phyloP scores from a whole-genome alignment of 768 basidiomycete species.

The Coprinopsis marcescibilis region DNA sequence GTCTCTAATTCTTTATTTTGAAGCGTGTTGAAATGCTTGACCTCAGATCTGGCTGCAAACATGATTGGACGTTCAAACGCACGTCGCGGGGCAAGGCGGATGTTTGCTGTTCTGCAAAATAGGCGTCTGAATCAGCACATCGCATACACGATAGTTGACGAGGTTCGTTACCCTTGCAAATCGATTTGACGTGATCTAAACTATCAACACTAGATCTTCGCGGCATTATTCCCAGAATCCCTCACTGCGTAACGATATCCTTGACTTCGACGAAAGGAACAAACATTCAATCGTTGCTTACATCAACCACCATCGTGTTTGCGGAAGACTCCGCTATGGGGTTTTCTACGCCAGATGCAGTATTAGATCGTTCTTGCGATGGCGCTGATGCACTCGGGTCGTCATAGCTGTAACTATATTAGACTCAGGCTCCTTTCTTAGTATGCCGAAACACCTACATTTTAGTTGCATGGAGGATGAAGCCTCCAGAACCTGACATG shows the following conservation, averaged over 20 bases:
- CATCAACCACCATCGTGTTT: constrained; percentile 8
- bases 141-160: constrained; percentile 81
- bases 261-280: neutral
- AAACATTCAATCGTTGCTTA: neutral
- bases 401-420: too few relatives aligned
- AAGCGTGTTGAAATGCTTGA: constrained; percentile 2
- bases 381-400: too few relatives aligned
- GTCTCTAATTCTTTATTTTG: neutral
- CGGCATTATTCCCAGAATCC: constrained; percentile 55
- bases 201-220: constrained; percentile 39
- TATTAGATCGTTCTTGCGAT: too few relatives aligned
- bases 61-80: constrained; percentile 99
- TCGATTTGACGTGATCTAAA: neutral
- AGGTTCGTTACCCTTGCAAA: constrained; percentile 44
- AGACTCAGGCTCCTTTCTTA: too few relatives aligned
- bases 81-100: constrained; percentile 82
- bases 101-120: constrained; percentile 93
- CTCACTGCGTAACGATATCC: neutral
- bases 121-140: constrained; percentile 92
- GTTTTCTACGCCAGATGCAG: too few relatives aligned
- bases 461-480: constrained; percentile 79
- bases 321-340: neutral
- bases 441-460: constrained; percentile 43
- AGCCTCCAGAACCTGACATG: constrained; percentile 85
- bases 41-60: constrained; percentile 84